Percentiles rank a stretch among this genome's conserved stretches.
Conservation (phyloP, 345 rosid genomes). For the Eucalyptus tenuipes region DNA sequence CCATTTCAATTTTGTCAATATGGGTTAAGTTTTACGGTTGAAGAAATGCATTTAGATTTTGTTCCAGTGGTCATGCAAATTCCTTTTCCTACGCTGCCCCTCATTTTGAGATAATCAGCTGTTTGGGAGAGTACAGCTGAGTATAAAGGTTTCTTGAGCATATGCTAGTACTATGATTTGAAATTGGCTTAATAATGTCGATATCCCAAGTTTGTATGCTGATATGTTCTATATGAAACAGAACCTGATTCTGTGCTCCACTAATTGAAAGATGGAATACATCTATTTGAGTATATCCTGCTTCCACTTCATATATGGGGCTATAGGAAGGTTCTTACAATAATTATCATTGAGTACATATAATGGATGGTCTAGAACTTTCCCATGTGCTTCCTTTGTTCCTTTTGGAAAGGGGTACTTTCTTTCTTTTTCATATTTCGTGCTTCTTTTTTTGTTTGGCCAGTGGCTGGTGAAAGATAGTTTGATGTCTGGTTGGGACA, state of each 20-base stretch:
- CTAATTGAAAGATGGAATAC: neutral
- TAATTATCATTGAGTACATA: neutral
- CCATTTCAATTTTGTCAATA: neutral
- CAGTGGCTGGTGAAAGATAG: neutral
- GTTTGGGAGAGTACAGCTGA: neutral
- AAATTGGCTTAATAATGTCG: neutral
- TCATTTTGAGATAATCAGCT: neutral
- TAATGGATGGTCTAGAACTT: neutral
- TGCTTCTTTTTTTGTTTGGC: neutral
- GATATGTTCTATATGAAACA: neutral
- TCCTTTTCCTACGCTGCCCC: neutral
- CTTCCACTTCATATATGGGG: neutral
- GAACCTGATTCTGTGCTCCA: neutral
- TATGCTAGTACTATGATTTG: neutral
- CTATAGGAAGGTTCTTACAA: neutral
- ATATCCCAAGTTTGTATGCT: neutral
- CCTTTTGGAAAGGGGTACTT: neutral
- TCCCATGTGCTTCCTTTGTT: neutral
- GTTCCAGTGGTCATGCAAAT: neutral
- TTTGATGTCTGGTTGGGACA: neutral
- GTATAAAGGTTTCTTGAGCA: neutral
- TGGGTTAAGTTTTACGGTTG: neutral
- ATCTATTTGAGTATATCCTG: neutral
- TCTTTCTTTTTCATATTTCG: neutral
- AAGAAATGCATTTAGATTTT: neutral